Base-by-base conservation (phyloP, 176 grass and related monocot species). In the Dendrocalamus sinicus region DNA sequence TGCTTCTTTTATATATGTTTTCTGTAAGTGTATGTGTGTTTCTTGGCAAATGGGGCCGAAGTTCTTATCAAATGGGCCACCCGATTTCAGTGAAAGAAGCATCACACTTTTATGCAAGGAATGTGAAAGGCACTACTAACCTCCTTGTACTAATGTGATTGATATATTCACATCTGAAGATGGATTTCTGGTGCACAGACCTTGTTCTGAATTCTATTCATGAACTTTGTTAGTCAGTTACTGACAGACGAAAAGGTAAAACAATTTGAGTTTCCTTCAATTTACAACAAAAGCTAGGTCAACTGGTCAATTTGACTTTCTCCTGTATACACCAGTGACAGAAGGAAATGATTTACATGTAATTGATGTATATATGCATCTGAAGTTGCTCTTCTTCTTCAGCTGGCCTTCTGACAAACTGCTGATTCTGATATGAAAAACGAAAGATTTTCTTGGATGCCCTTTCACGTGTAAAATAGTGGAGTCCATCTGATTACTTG, bases 391-490 rank as follows among this genome's bases (percentile, higher is more conserved):
- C 32, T 73, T 77, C 26, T 88, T 61, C 66, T 68, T 78, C 39
- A 81, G 51, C 70, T 70, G 30, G 43, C 60, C 44, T 70, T 81
- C 54, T 85, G 83, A 81, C 71, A 77, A 22, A 23, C 62, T 70
- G 35, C 43, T 70, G 83, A 86, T 82, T 86, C 78, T 69, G 20
- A 26, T 64, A 75, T 44, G 58, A 81, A 84, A 84, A 59, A 87
- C 75, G 13, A 40, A 65, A 59, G 11, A 46, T 62, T 83, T 78
- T 70, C 32, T 55, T 72, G 39, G 63, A 88, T 83, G 64, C 73
- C 23, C 41, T 78, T 83, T 75, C n/a, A 83, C 54, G 55, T 84
- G 55, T 84, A 89, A 64, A 84, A 79, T 89, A 89, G 15, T 67
- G 26, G 46, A 78, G 75, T 79, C 67, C 67, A 73, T 79, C 67